These are phyloP conservation scores for Verticillium tricorpus DNA, from an alignment of 2,329 filamentous ascomycete species.

Conservation along the genomic window DNA sequence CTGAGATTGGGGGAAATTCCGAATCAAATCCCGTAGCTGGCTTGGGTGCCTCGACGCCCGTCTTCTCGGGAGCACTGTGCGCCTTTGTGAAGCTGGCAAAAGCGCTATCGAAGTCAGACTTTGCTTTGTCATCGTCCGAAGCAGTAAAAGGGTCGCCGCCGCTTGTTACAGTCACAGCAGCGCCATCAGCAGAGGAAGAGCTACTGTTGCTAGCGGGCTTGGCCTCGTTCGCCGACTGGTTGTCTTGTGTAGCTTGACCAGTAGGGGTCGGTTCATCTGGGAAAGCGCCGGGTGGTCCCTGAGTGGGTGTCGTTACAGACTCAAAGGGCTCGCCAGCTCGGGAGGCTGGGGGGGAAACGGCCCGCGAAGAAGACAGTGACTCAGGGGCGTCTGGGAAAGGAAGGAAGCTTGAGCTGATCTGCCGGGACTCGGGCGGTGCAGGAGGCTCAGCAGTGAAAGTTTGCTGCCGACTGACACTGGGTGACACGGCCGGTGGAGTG, in stretches of 20 bases:
- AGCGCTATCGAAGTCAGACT: slow-evolving; percentile 80
- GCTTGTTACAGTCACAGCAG: neutral
- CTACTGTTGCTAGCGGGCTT: slow-evolving; percentile 24
- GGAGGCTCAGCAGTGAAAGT: slow-evolving; percentile 52
- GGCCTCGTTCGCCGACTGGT: slow-evolving; percentile 16
- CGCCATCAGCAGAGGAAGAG: slow-evolving; percentile 9
- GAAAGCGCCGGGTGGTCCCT: slow-evolving; percentile 23
- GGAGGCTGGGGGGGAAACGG: slow-evolving; percentile 65
- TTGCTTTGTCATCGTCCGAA: slow-evolving; percentile 55
- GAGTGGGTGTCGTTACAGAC: slow-evolving; percentile 17
- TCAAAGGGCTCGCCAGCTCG: slow-evolving; percentile 49
- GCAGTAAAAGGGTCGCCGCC: slow-evolving; percentile 46
- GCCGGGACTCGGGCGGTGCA: slow-evolving; percentile 66
- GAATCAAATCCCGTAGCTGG: slow-evolving; percentile 54
- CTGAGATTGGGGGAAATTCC: slow-evolving; percentile 93
- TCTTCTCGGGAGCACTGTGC: slow-evolving; percentile 44
- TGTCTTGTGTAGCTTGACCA: slow-evolving; percentile 20
- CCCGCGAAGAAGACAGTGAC: slow-evolving; percentile 72
- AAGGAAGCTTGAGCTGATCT: slow-evolving; percentile 72
- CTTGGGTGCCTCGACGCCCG: slow-evolving; percentile 36
- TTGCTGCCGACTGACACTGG: slow-evolving; percentile 58
- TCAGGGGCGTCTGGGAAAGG: slow-evolving; percentile 64
- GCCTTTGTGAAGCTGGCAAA: slow-evolving; percentile 69
- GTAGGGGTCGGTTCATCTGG: slow-evolving; percentile 32
- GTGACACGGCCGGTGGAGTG: slow-evolving; percentile 54